Conservation (phyloP, 1,284 basidiomycete species). For the Ustanciosporium gigantosporum region DNA sequence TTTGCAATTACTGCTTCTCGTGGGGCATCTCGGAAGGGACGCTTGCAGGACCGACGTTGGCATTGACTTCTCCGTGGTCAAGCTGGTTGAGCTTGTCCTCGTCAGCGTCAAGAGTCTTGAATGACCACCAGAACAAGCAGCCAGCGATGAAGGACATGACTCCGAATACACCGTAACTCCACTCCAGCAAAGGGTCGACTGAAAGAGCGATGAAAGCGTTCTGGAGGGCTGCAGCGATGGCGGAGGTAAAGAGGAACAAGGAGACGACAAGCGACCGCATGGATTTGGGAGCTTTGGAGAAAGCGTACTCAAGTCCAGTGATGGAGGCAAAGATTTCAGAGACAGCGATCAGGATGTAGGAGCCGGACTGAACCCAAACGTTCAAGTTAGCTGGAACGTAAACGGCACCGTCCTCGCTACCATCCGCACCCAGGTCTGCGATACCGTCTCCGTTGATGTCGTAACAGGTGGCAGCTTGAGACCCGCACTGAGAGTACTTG, state of each 20-base stretch:
- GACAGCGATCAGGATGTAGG: slow-evolving; percentile 64
- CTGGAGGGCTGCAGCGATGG: slow-evolving; percentile 65
- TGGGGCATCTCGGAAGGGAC: no score
- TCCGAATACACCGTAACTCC: slow-evolving; percentile 67
- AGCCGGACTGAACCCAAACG: slow-evolving; percentile 63
- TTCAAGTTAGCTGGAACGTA: slow-evolving; percentile 44
- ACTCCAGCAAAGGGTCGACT: slow-evolving; percentile 65
- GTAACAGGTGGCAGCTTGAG: slow-evolving; percentile 60
- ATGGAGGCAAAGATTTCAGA: slow-evolving; percentile 79
- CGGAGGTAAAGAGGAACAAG: slow-evolving; percentile 70
- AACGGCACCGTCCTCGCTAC: slow-evolving; percentile 9
- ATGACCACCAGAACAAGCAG: slow-evolving; percentile 68
- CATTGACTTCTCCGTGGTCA: slow-evolving; percentile 21
- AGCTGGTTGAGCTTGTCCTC: slow-evolving; percentile 65
- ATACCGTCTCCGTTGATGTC: slow-evolving; percentile 32
- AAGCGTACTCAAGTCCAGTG: slow-evolving; percentile 80
- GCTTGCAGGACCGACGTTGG: neutral
- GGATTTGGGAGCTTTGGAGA: slow-evolving; percentile 68
- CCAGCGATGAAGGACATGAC: slow-evolving; percentile 65
- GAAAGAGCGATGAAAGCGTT: slow-evolving; percentile 68
- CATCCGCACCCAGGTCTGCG: slow-evolving; percentile 21
- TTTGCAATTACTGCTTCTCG: no score
- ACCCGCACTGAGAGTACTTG: slow-evolving; percentile 66
- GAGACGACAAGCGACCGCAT: slow-evolving; percentile 62
- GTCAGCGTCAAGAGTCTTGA: slow-evolving; percentile 68